A percentile compares a stretch with the other conserved stretches of the same genome.
Evolutionary conservation across 345 rosid genomes (phyloP).

Genomic region (Populus pruinosa): DNA sequence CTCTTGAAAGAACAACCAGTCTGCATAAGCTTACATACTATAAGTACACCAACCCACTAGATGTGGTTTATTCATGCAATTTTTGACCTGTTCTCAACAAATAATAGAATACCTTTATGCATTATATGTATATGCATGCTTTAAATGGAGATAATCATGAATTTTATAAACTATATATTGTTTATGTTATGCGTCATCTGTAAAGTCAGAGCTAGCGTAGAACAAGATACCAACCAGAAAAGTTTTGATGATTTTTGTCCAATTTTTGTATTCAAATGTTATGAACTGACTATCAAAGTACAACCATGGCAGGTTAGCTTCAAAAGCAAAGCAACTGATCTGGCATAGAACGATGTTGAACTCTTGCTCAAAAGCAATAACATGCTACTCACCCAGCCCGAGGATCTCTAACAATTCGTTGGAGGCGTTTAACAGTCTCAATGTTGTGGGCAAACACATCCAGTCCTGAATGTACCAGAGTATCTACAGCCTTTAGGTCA

Average conservation of each 20-base stretch:
- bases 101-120: background rate
- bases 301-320: background rate
- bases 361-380: background rate
- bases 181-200: background rate
- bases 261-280: constrained; percentile 2
- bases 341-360: background rate
- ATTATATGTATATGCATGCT: background rate
- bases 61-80: background rate
- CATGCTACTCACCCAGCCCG: constrained; percentile 76
- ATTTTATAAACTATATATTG: background rate
- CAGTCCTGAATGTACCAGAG: constrained; percentile 72
- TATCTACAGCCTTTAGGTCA: constrained; percentile 75
- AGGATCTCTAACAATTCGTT: constrained; percentile 95
- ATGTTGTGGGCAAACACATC: constrained; percentile 96
- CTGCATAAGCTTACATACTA: background rate
- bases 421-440: constrained; percentile 92
- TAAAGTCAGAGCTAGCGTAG: background rate
- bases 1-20: background rate
- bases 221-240: constrained; percentile 1
- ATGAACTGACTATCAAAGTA: background rate
- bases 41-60: background rate
- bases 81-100: background rate
- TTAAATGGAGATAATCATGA: background rate
- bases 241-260: background rate
- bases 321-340: background rate